phyloP scores from a whole-genome alignment of 345 rosid genomes.

The Noccaea caerulescens region DNA sequence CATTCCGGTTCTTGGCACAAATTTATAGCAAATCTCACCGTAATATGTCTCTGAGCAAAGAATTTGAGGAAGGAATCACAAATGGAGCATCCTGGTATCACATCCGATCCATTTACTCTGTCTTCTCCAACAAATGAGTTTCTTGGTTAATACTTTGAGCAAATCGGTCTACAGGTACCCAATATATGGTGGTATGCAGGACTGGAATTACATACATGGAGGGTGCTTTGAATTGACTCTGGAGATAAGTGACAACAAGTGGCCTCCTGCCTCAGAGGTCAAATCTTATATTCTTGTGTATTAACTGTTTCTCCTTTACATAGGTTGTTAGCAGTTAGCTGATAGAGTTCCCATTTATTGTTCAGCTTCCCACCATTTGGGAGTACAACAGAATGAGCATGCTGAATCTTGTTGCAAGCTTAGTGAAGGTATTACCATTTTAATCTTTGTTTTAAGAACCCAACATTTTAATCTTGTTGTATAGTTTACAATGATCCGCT shows the following conservation, averaged over 20 bases:
- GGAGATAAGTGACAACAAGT: constrained; percentile 90
- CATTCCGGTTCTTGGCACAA: constrained; percentile 80
- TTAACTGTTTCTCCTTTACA: constrained; percentile 26
- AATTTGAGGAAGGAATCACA: constrained; percentile 87
- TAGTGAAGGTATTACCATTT: constrained; percentile 65
- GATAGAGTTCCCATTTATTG: constrained; percentile 25
- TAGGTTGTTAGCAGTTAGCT: constrained; percentile 27
- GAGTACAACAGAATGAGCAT: constrained; percentile 88
- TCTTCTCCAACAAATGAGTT: constrained; percentile 22
- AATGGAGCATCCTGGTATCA: constrained; percentile 93
- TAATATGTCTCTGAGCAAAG: constrained; percentile 93
- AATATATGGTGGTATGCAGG: constrained; percentile 98
- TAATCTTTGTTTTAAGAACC: background rate
- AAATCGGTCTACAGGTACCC: constrained; percentile 76
- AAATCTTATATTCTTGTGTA: constrained; percentile 23
- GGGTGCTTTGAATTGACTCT: constrained; percentile 96
- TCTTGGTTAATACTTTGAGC: constrained; percentile 21
- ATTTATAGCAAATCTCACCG: constrained; percentile 77
- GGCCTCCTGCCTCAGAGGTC: constrained; percentile 93
- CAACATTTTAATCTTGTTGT: background rate
- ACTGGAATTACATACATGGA: constrained; percentile 95
- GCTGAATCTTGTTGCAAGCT: constrained; percentile 83
- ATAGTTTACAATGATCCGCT: background rate
- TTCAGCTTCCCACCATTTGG: constrained; percentile 88
- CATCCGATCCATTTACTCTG: constrained; percentile 6